Conservation (phyloP, 345 rosid genomes). For the Physaria fendleri region DNA sequence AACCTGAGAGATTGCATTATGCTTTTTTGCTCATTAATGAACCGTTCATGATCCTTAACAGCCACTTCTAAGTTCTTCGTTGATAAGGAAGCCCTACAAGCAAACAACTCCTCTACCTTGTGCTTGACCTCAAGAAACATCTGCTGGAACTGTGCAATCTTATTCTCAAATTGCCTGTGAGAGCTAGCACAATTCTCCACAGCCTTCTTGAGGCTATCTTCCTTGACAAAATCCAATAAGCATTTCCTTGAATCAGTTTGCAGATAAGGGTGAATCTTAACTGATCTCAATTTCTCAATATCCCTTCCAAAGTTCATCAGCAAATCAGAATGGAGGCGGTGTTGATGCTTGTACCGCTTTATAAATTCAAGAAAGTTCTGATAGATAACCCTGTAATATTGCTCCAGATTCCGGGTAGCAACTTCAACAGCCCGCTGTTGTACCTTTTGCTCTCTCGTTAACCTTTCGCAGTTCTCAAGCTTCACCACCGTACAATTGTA, state of each 20-base stretch:
- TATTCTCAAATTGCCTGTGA: constrained; percentile 86
- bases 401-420: constrained; percentile 75
- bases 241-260: constrained; percentile 48
- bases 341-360: constrained; percentile 78
- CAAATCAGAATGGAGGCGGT: constrained; percentile 66
- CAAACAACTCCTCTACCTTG: constrained; percentile 69
- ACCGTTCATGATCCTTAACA: constrained; percentile 61
- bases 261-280: constrained; percentile 67
- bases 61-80: constrained; percentile 51
- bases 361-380: constrained; percentile 75
- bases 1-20: constrained; percentile 97
- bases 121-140: constrained; percentile 63
- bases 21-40: constrained; percentile 70
- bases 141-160: constrained; percentile 75
- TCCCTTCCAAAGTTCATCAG: constrained; percentile 65
- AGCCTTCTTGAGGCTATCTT: constrained; percentile 67
- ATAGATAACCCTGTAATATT: constrained; percentile 64
- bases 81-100: constrained; percentile 43
- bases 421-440: constrained; percentile 88
- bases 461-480: constrained; percentile 54
- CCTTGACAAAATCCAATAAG: constrained; percentile 83
- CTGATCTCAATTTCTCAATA: constrained; percentile 68
- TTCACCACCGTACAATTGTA: constrained; percentile 50
- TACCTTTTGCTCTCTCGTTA: constrained; percentile 77
- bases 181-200: constrained; percentile 62